Percentiles rank a stretch among this genome's conserved stretches.
phyloP scores from a whole-genome alignment of 352 stramenopile genomes.

The Phytophthora podocarpi region DNA sequence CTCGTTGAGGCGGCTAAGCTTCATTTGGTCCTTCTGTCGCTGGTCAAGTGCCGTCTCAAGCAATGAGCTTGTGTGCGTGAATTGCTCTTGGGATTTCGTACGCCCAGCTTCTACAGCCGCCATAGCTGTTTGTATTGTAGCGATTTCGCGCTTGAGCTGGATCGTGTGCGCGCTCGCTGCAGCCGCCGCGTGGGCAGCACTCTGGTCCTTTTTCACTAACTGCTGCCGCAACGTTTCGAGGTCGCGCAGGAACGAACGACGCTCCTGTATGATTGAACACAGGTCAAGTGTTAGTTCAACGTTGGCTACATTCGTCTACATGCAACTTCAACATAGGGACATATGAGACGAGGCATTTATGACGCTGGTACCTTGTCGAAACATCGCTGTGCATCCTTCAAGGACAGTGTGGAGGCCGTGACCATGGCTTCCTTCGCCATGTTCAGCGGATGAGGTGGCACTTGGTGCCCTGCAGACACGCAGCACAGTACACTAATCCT shows the following conservation, averaged over 20 bases:
- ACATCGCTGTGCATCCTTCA: slow-evolving; percentile 76
- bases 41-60: slow-evolving; percentile 78
- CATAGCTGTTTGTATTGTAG: slow-evolving; percentile 53
- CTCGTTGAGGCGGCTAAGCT: slow-evolving; percentile 51
- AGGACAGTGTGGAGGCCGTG: slow-evolving; percentile 48
- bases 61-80: slow-evolving; percentile 70
- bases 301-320: slow-evolving; percentile 34
- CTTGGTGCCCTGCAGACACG: background rate
- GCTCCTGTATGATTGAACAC: slow-evolving; percentile 47
- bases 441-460: slow-evolving; percentile 9
- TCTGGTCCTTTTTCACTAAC: slow-evolving; percentile 78
- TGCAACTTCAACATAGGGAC: slow-evolving; percentile 26
- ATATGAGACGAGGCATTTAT: no score
- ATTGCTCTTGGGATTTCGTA: slow-evolving; percentile 54
- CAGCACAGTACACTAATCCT: background rate
- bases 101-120: slow-evolving; percentile 51
- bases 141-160: slow-evolving; percentile 83
- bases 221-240: slow-evolving; percentile 78
- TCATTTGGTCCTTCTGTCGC: slow-evolving; percentile 68
- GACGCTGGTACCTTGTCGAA: slow-evolving; percentile 82
- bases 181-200: slow-evolving; percentile 45
- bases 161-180: slow-evolving; percentile 66
- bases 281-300: slow-evolving; percentile 2
- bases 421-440: slow-evolving; percentile 29
- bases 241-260: slow-evolving; percentile 64